phyloP scores from a whole-genome alignment of 1,139 yeast genomes.

The Tardiomyces depauwii region DNA sequence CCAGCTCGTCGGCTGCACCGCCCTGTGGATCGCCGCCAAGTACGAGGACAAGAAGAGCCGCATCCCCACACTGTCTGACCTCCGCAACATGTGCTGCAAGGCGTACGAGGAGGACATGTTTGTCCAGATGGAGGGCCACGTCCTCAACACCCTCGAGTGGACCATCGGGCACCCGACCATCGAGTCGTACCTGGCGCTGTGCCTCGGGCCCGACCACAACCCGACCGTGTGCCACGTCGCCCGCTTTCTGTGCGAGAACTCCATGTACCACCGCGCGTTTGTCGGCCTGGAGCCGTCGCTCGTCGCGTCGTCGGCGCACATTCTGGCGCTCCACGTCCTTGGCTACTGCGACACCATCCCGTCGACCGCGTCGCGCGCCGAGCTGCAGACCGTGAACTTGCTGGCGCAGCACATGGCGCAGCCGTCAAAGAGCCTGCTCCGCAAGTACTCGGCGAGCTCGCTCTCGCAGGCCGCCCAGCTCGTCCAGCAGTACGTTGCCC shows the following conservation, averaged over 20 bases:
- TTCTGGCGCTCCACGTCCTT: slow-evolving; percentile 59
- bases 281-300: slow-evolving; percentile 49
- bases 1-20: slow-evolving; percentile 87
- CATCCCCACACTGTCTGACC: slow-evolving; percentile 72
- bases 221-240: slow-evolving; percentile 27
- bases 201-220: slow-evolving; percentile 14
- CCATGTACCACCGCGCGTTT: slow-evolving; percentile 62
- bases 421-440: not conserved
- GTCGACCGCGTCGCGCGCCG: not conserved
- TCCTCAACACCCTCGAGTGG: slow-evolving; percentile 81
- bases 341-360: slow-evolving; percentile 21
- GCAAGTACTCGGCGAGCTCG: not conserved
- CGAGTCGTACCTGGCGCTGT: slow-evolving; percentile 25
- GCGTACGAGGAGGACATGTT: slow-evolving; percentile 93
- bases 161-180: slow-evolving; percentile 49
- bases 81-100: slow-evolving; percentile 69
- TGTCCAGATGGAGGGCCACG: slow-evolving; percentile 92
- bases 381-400: not conserved
- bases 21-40: slow-evolving; percentile 92
- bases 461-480: not conserved
- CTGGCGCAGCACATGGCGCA: not conserved
- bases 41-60: slow-evolving; percentile 85
- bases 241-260: slow-evolving; percentile 65
- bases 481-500: not conserved
- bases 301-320: slow-evolving; percentile 58